Evolutionary conservation across 345 rosid genomes (phyloP).

Genomic region (Populus davidiana): DNA sequence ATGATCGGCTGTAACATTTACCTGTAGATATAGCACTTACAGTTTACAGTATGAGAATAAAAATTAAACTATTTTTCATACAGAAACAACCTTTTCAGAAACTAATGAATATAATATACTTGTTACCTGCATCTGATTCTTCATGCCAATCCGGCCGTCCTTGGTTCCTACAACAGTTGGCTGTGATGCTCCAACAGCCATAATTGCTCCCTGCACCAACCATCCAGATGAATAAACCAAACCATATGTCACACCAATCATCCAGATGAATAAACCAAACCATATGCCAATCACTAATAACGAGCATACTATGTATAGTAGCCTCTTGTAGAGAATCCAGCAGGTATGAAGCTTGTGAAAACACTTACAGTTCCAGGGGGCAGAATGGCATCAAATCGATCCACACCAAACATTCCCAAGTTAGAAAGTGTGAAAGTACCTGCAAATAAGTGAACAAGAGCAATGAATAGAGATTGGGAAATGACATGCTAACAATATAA

Average conservation of each 20-base stretch:
- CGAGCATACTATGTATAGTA: background rate
- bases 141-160: slow-evolving; percentile 85
- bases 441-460: slow-evolving; percentile 14
- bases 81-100: slow-evolving; percentile 1
- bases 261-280: background rate
- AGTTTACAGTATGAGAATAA: background rate
- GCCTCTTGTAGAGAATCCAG: slow-evolving; percentile 3
- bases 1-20: slow-evolving; percentile 90
- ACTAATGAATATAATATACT: background rate
- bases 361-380: slow-evolving; percentile 92
- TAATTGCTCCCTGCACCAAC: slow-evolving; percentile 81
- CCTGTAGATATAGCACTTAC: slow-evolving; percentile 43
- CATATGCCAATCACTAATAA: background rate
- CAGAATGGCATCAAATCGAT: slow-evolving; percentile 92
- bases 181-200: slow-evolving; percentile 96
- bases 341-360: background rate
- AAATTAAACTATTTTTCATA: background rate
- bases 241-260: background rate
- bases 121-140: slow-evolving; percentile 93
- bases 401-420: slow-evolving; percentile 98
- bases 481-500: background rate
- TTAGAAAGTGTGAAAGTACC: slow-evolving; percentile 96
- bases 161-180: slow-evolving; percentile 75
- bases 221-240: background rate
- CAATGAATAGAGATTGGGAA: background rate